Evolutionary conservation across 140 eudicot species (phyloP).

Genomic region (Flaveria floridana): DNA sequence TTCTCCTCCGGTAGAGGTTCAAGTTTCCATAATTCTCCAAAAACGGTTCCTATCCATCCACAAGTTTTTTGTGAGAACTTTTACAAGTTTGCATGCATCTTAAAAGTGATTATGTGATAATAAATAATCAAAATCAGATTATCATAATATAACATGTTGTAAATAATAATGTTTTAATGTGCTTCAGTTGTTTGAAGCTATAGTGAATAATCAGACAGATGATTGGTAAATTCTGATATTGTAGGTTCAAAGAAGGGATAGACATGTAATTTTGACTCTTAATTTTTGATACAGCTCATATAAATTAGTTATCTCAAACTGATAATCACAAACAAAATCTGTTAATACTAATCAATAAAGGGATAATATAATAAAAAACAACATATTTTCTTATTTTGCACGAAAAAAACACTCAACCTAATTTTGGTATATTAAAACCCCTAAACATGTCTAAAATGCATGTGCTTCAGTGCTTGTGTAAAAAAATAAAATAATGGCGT

Average conservation of each 20-base stretch:
- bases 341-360: too few relatives aligned
- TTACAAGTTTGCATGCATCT: neutral
- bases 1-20: slow-evolving; percentile 78
- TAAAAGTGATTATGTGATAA: neutral
- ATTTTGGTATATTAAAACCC: neutral
- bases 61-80: neutral
- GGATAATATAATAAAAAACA: neutral
- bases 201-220: neutral
- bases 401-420: neutral
- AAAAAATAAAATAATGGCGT: neutral
- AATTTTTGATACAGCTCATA: neutral
- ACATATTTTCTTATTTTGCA: neutral
- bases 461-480: neutral
- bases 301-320: neutral
- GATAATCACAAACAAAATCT: neutral
- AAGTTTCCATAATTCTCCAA: slow-evolving; percentile 98
- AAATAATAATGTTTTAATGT: neutral
- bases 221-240: slow-evolving; percentile 1
- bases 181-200: slow-evolving; percentile 1
- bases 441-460: neutral
- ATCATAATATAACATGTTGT: neutral
- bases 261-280: neutral
- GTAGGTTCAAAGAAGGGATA: neutral
- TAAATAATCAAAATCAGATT: neutral
- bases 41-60: slow-evolving; percentile 59